Percentiles rank a stretch among this genome's conserved stretches.
Evolutionary conservation across 805 yeast genomes (phyloP).

Genomic region (Aciculoconidium aculeatum): DNA sequence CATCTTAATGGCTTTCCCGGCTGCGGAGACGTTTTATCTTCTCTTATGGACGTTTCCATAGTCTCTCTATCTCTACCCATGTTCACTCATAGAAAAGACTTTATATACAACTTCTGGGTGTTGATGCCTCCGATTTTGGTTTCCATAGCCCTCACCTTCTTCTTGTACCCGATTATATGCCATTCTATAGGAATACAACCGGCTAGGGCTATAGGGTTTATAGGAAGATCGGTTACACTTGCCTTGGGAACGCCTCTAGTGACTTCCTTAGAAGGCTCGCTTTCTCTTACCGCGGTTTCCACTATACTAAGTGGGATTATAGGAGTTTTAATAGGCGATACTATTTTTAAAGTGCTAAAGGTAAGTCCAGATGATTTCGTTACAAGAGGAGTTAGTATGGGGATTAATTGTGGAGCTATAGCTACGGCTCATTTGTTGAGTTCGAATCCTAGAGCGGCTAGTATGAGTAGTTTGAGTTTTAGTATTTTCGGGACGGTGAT

Average conservation of each 20-base stretch:
- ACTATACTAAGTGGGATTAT: constrained; percentile 72
- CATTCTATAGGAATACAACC: constrained; percentile 59
- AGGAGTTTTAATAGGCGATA: constrained; percentile 64
- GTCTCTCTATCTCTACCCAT: constrained; percentile 72
- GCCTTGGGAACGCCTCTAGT: constrained; percentile 77
- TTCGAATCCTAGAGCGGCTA: constrained; percentile 74
- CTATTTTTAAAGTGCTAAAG: constrained; percentile 43
- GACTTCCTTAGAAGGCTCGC: constrained; percentile 59
- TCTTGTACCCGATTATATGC: constrained; percentile 66
- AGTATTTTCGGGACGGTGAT: constrained; percentile 67
- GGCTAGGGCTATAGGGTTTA: constrained; percentile 61
- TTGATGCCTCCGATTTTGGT: constrained; percentile 55
- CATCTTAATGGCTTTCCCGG: constrained; percentile 64
- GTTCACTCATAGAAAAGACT: constrained; percentile 66
- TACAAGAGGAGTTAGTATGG: constrained; percentile 70
- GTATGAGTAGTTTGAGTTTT: constrained; percentile 67
- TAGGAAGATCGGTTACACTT: constrained; percentile 73
- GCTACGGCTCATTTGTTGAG: constrained; percentile 71
- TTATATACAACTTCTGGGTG: constrained; percentile 50
- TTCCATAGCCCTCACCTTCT: constrained; percentile 52
- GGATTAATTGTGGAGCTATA: constrained; percentile 77
- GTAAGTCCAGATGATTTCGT: constrained; percentile 61
- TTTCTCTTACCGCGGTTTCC: constrained; percentile 70
- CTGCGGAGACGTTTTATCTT: constrained; percentile 68
- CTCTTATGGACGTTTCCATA: constrained; percentile 72